Evolutionary conservation across 225 moss, liverwort and hornwort genomes (phyloP).

Genomic region (Thuidium tamariscinum): DNA sequence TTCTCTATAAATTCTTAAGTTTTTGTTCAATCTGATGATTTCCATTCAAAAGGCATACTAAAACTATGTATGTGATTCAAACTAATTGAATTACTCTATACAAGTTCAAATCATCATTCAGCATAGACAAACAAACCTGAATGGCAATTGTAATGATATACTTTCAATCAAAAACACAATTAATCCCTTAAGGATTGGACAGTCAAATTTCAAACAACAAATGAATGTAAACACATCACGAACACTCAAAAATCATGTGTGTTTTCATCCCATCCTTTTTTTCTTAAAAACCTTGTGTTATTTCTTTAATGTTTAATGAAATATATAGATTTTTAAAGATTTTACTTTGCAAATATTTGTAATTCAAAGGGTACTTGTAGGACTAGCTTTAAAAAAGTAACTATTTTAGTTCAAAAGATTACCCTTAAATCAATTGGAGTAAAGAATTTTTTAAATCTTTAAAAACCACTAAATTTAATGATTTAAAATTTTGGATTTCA

Average conservation of each 20-base stretch:
- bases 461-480: neutral
- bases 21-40: neutral
- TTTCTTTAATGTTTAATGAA: neutral
- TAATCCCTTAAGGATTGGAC: fast-evolving
- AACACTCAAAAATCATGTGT: neutral
- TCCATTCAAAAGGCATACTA: neutral
- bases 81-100: neutral
- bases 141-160: neutral
- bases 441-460: neutral
- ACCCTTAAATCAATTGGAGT: fast-evolving
- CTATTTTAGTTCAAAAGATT: neutral
- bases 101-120: neutral
- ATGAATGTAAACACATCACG: neutral
- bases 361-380: neutral
- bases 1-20: neutral
- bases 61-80: neutral
- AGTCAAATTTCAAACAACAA: fast-evolving
- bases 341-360: neutral
- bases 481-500: neutral
- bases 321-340: neutral
- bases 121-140: neutral
- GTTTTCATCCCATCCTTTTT: neutral
- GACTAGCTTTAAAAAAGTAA: too few relatives aligned
- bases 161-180: neutral
- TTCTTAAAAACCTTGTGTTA: neutral